Base-by-base conservation (phyloP, 192 early-diverging fungal genomes). In the Linnemannia elongata region DNA sequence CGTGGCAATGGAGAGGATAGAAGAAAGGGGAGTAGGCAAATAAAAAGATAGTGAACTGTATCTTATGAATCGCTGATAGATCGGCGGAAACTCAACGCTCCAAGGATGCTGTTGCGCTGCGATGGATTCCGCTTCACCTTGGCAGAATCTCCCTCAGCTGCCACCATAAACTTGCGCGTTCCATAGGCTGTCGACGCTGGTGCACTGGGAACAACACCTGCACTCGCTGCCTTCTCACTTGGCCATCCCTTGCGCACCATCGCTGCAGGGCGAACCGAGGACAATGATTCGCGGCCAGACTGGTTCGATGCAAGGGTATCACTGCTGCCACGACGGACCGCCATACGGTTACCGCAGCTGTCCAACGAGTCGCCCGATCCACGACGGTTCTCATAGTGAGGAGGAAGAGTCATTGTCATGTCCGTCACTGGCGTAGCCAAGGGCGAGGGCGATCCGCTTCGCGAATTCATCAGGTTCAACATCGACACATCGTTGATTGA, bases 231-330 rank as follows among this genome's bases (percentile, higher is more conserved):
- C 71, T 86, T 86, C 75, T 86, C 84, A 45, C 84, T 86, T 68
- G 84, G 84, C 84, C 84, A 86, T 15, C 84, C 84, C 74, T 86
- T 86, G 35, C 84, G 78, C 0, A 86, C 84, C 84, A 81, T 81
- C 17, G 84, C 79, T 35, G 83, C 69, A 41, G 84, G 84, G 5
- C 84, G 49, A 9, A 72, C 68, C 4, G 84, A 47, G 15, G 79
- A 80, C 24, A 63, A 73, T 38, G 83, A 85, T 39, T 86, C 84
- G 24, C 82, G 82, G 36, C 82, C 82, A 30, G 75, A 76, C 39
- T 72, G 60, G 35, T 47, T 74, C 18, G 84, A 86, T 13, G 54
- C 30, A n/a, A 77, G 79, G 20, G 79, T 81, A 74, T 86, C 84
- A 24, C 75, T 80, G 60, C 84, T 86, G 36, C 83, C 78, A 22